Evolutionary conservation across 208 protist species (phyloP), one percentile per base, ranked within the genome.

Genomic region (Polymyxa betae): DNA sequence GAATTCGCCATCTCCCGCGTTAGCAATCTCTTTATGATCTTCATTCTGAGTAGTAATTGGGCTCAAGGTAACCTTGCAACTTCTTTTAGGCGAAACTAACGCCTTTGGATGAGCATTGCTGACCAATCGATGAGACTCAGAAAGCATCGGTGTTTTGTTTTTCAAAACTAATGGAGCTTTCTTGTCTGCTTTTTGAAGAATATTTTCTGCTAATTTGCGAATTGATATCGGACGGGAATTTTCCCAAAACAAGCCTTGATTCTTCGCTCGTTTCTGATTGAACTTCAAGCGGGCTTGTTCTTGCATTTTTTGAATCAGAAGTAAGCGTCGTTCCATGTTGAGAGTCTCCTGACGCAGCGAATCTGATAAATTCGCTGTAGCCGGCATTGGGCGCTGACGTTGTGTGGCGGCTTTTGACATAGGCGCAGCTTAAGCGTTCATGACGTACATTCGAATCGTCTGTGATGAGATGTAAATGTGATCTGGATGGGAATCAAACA

Each of bases 181-280:
- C 24, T 60, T 82, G 35, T 82, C 40, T 12, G 72, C 5, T 43
- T 82, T 35, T 43, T 5, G 16, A 20, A 82, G 35, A 43, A 82
- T 82, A 20, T 5, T n/a, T 35, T 5, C 72, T 35, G 72, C 72
- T 20, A 82, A 43, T 35, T 43, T 35, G 10, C 72, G 5, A 16
- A 82, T 82, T n/a, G 72, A 82, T 12, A 20, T 5, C 72, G 72
- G 72, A 20, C 72, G n/a, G n/a, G 72, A 82, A 43, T 82, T 82
- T n/a, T 82, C 72, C 72, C 72, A 82, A n/a, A 82, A 16, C 5
- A 5, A 43, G 72, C 72, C 72, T 35, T 43, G 5, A n/a, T 82
- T 82, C 35, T 43, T 35, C 10, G 72, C 5, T 43, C 5, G 16
- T 5, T 20, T 35, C 10, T 12, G 5, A 20, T 82, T n/a, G n/a